Evolutionary conservation across 2,329 filamentous ascomycete genomes (phyloP), one percentile per base, ranked within the genome.

Genomic region (Phoma sp.): DNA sequence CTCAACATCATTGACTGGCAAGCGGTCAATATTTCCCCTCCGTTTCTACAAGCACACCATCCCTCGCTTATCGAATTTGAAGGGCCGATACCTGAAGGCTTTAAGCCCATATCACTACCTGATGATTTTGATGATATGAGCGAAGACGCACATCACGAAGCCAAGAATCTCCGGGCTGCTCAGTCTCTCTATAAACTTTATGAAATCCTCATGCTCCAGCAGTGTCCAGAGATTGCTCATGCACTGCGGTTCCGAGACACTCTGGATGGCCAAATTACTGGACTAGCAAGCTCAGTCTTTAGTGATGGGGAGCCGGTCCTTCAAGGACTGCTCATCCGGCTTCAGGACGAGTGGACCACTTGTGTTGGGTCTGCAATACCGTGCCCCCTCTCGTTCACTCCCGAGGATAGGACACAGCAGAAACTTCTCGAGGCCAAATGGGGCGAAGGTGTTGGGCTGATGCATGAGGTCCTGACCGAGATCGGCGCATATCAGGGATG

Each of bases 1-100:
- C 61, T 67, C 9, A 62, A 62, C 29, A 68, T 74, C 48, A 72
- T 76, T 29, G 69, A 75, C 48, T 76, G 71, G 72, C 67, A 75
- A 61, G 62, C 59, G 12, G 55, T 64, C 18, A 57, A 65, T 43
- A 47, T 69, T 46, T 65, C 62, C 33, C 67, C 65, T 17, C 64
- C 66, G 42, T 72, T 68, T 54, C 57, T 70, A 18, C 59, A 63
- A 52, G 56, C 63, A 37, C 60, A 59, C 48, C 51, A 64, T 45
- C 66, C 66, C 33, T 64, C 62, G 12, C 53, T 71, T 20, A 60
- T 69, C 47, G 61, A 68, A 18, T 68, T 55, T 32, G 49, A 62
- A 46, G 61, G 61, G n/a, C 57, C 57, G 55, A 56, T 60, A 55
- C 56, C 54, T 55, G 45, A 59, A 58, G 58, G 56, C 21, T 51